These are phyloP conservation scores for Beauveria brongniartii DNA, from an alignment of 2,329 filamentous ascomycete genomes.

Conservation along the genomic window DNA sequence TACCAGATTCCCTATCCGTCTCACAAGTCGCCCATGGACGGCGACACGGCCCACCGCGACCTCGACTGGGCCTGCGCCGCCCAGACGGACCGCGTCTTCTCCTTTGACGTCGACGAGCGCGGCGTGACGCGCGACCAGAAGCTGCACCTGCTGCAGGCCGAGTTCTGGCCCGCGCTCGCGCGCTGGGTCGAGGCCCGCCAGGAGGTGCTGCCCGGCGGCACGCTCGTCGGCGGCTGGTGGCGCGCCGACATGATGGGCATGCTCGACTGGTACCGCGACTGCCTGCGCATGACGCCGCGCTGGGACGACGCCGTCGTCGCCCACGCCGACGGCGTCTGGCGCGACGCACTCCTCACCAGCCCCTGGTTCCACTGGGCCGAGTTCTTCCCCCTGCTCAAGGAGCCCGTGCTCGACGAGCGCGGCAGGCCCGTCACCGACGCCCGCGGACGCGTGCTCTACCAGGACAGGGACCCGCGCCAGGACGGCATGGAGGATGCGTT, in stretches of 20 bases:
- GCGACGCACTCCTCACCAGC: constrained; percentile 15
- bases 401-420: constrained; percentile 12
- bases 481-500: constrained; percentile 19
- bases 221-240: constrained; percentile 18
- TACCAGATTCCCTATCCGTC: constrained; percentile 16
- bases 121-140: constrained; percentile 15
- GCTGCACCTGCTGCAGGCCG: constrained; percentile 16
- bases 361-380: constrained; percentile 22
- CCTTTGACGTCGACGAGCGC: constrained; percentile 11
- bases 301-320: constrained; percentile 15
- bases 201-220: constrained; percentile 16
- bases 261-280: constrained; percentile 23
- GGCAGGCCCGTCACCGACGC: constrained; percentile 3
- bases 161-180: constrained; percentile 21
- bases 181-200: constrained; percentile 18
- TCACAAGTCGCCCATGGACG: constrained; percentile 18
- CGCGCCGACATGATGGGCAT: constrained; percentile 20
- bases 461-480: constrained; percentile 9
- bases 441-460: constrained; percentile 10
- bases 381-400: constrained; percentile 17
- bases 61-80: constrained; percentile 17
- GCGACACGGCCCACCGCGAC: constrained; percentile 17
- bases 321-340: constrained; percentile 20
- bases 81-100: constrained; percentile 16
- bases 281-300: constrained; percentile 15